phyloP scores from a whole-genome alignment of 805 yeast genomes.

The Metschnikowia gelsemii region DNA sequence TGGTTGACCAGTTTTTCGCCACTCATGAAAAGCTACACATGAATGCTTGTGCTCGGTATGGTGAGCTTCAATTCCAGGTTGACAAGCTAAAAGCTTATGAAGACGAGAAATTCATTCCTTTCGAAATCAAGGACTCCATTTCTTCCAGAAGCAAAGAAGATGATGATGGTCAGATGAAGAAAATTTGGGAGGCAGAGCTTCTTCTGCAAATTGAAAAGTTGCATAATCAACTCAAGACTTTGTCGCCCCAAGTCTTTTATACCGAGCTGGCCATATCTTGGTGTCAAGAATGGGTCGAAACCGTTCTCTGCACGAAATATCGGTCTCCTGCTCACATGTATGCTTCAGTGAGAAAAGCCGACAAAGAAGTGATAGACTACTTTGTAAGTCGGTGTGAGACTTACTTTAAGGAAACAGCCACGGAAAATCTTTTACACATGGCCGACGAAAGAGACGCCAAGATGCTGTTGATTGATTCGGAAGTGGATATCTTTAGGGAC shows the following conservation, averaged over 20 bases:
- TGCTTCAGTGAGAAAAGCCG: not conserved
- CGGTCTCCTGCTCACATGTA: not conserved
- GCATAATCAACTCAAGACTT: too few species aligned
- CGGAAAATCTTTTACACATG: not conserved
- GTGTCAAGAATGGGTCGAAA: not conserved
- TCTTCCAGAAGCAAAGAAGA: too few species aligned
- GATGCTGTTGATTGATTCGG: not conserved
- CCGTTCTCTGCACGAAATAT: not conserved
- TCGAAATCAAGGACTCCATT: not conserved
- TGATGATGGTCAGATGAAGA: too few species aligned
- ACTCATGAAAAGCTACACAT: not conserved
- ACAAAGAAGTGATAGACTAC: not conserved
- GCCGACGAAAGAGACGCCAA: not conserved
- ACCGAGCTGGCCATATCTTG: not conserved
- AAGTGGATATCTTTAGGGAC: not conserved
- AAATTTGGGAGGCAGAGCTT: too few species aligned
- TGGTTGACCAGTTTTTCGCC: not conserved
- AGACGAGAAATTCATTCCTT: not conserved
- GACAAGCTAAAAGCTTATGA: not conserved
- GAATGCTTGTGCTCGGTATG: not conserved
- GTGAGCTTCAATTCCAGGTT: not conserved
- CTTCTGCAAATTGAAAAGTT: too few species aligned
- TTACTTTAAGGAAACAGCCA: not conserved
- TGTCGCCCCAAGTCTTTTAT: not conserved
- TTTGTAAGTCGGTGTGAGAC: not conserved